These are phyloP conservation scores for Crucihimalaya himalaica DNA, from an alignment of 345 rosid species.

Conservation along the genomic window DNA sequence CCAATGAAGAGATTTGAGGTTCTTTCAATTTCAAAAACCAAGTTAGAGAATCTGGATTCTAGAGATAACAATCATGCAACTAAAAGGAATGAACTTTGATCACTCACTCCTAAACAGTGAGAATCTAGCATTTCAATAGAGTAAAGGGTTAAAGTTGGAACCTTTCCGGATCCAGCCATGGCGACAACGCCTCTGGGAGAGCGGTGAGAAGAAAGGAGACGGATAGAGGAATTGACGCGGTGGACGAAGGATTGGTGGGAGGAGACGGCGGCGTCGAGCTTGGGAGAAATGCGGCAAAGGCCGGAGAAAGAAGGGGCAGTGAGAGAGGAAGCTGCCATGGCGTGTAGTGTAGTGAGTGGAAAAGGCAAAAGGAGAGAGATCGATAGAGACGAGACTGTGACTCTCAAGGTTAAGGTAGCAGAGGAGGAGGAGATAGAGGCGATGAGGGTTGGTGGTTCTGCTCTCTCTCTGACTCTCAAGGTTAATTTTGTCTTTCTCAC, in stretches of 20 bases:
- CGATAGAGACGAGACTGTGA: conserved; percentile 41
- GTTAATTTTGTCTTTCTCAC: neutral
- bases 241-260: conserved; percentile 50
- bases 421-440: conserved; percentile 25
- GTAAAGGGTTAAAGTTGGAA: neutral
- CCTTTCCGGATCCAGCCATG: conserved; percentile 97
- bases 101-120: neutral
- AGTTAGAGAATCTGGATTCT: neutral
- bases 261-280: conserved; percentile 40
- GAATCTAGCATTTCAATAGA: neutral
- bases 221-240: conserved; percentile 52
- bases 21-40: neutral
- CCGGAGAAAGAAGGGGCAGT: conserved; percentile 55
- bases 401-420: conserved; percentile 11
- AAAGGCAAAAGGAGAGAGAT: conserved; percentile 5
- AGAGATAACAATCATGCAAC: neutral
- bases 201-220: conserved; percentile 54
- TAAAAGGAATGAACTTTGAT: neutral
- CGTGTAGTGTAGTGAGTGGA: conserved; percentile 27
- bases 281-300: conserved; percentile 48
- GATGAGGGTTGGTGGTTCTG: conserved; percentile 38
- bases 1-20: neutral
- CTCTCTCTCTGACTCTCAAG: conserved; percentile 12
- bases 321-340: conserved; percentile 31
- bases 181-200: conserved; percentile 63